Evolutionary conservation across 306 rosid genomes (phyloP).

Genomic region (Citrullus colocynthis): DNA sequence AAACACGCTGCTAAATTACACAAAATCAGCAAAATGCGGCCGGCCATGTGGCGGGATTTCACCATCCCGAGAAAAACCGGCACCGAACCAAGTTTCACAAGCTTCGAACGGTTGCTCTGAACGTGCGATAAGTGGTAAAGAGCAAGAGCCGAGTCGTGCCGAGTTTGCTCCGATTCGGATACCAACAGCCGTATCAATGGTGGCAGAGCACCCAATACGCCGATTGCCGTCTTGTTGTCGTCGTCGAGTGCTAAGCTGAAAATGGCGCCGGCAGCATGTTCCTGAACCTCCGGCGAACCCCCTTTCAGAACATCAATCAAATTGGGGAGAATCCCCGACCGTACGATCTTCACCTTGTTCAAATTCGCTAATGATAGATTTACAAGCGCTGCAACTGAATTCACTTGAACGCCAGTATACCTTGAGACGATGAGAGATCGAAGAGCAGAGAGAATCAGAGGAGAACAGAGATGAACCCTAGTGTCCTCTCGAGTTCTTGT

Average conservation of each 20-base stretch:
- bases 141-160: slow-evolving; percentile 69
- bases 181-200: slow-evolving; percentile 55
- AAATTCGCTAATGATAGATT: slow-evolving; percentile 51
- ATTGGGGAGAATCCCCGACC: slow-evolving; percentile 80
- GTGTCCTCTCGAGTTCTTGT: slow-evolving; percentile 44
- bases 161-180: slow-evolving; percentile 59
- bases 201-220: slow-evolving; percentile 67
- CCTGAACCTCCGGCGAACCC: slow-evolving; percentile 70
- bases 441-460: slow-evolving; percentile 33
- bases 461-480: slow-evolving; percentile 41
- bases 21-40: slow-evolving; percentile 32
- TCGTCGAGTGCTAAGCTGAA: slow-evolving; percentile 71
- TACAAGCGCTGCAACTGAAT: slow-evolving; percentile 65
- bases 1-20: slow-evolving; percentile 42
- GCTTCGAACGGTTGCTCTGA: slow-evolving; percentile 61
- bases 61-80: slow-evolving; percentile 40
- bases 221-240: slow-evolving; percentile 67
- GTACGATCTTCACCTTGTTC: slow-evolving; percentile 74
- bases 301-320: slow-evolving; percentile 48
- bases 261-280: slow-evolving; percentile 68
- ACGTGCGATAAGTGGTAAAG: slow-evolving; percentile 65
- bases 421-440: slow-evolving; percentile 35
- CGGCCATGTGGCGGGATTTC: slow-evolving; percentile 44
- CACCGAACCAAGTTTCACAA: slow-evolving; percentile 60
- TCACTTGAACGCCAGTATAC: slow-evolving; percentile 41